Evolutionary conservation across 1,284 basidiomycete genomes (phyloP), one percentile per base, ranked within the genome.

Genomic region (Cutaneotrichosporon cavernicola): DNA sequence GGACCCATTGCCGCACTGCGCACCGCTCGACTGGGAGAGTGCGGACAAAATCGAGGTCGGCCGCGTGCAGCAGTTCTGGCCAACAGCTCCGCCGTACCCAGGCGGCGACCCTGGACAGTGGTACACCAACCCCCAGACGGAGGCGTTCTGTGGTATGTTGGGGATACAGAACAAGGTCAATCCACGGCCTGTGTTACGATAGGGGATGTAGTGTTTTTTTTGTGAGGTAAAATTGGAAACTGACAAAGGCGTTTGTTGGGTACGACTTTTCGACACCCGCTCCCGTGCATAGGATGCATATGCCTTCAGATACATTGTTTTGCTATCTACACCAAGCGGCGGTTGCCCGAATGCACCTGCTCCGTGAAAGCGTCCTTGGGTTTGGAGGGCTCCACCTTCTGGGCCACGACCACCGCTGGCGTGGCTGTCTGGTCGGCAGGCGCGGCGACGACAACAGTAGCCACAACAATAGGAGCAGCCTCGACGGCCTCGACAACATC

Each of bases 81-180:
- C 79, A 76, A 94, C 90, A 5, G 91, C 91, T 4, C 89, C 90
- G 4, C 86, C 86, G 2, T 70, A 82, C 14, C 76, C 80, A 6
- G 82, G 82, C 1, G 81, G 80, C 30, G 70, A 76, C 50, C 58
- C 72, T 16, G 67, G 63, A 73, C 85, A 86, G 7, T 88, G 87
- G 83, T 95, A 91, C 78, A 88, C 88, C 6, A 97, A 97, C 73
- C 90, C 91, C 10, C 96, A 98, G 75, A 99, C 95, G 0, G 87
- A 87, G 62, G 89, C 92, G 1, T 90, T 97, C 70, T 92, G 91
- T 72, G 79, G 82, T 31, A 86, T 97, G 83, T 75, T 97, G 32
- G 85, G 86, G 4, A 85, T 99, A 36, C 84, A 87, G 68, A 95
- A 97, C 79, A 88, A 86, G 73, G 86, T 96, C 65, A 91, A 93